Percentiles rank a stretch among this genome's conserved stretches.
Evolutionary conservation across 768 basidiomycete species (phyloP).

Genomic region (Suillus plorans): DNA sequence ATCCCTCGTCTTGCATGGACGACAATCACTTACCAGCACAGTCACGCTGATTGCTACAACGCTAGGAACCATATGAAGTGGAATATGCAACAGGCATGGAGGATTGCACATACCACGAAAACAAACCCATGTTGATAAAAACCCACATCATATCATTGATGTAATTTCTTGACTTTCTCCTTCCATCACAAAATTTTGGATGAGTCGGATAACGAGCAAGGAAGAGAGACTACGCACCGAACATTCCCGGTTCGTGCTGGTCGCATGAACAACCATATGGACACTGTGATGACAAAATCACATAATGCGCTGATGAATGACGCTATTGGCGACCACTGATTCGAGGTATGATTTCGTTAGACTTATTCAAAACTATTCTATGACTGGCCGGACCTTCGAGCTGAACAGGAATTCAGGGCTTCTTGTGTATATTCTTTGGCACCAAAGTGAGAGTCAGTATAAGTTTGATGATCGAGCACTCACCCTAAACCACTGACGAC

Average conservation of each 20-base stretch:
- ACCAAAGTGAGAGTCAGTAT: background rate
- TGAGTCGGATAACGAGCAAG: background rate
- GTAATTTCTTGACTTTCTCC: conserved; percentile 6
- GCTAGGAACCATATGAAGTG: conserved; percentile 1
- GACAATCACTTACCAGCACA: conserved; percentile 11
- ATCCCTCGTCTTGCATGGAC: background rate
- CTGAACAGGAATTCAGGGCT: conserved; percentile 5
- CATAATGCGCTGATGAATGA: conserved; percentile 19
- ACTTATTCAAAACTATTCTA: background rate
- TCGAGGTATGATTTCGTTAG: background rate
- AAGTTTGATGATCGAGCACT: no score
- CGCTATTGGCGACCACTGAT: conserved; percentile 10
- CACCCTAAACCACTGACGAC: conserved; percentile 3
- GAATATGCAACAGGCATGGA: background rate
- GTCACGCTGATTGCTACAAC: conserved; percentile 9
- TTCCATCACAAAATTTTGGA: background rate
- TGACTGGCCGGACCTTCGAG: conserved; percentile 8
- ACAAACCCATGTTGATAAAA: conserved; percentile 20
- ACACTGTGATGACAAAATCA: conserved; percentile 18
- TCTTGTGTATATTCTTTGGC: conserved; percentile 11
- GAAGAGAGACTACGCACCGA: conserved; percentile 11
- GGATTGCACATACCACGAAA: conserved; percentile 16
- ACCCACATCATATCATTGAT: conserved; percentile 15
- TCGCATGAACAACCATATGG: conserved; percentile 17
- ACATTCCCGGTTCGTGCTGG: conserved; percentile 7